phyloP scores from a whole-genome alignment of 148 eudicot genomes.

The Heliosperma pusillum region DNA sequence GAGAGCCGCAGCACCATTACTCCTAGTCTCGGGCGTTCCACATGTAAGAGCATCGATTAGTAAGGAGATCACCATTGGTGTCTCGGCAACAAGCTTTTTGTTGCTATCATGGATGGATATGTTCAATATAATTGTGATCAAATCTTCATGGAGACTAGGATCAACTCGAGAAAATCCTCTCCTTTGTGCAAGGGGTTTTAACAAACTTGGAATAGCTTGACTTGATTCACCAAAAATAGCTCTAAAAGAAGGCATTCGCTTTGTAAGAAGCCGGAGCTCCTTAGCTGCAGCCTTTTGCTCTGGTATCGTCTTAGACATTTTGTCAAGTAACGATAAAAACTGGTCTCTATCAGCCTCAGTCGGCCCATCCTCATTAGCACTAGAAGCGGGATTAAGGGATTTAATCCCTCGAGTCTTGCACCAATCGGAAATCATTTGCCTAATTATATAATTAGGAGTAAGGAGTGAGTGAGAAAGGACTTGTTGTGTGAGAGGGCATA shows the following conservation, averaged over 20 bases:
- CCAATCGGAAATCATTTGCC: constrained; percentile 79
- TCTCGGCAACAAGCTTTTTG: constrained; percentile 84
- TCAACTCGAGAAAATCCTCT: constrained; percentile 33
- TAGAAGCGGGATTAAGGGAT: constrained; percentile 37
- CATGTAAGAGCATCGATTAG: constrained; percentile 56
- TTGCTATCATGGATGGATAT: constrained; percentile 87
- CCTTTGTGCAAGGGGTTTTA: constrained; percentile 39
- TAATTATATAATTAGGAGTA: constrained; percentile 62
- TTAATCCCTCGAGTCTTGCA: constrained; percentile 50
- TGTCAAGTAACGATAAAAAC: constrained; percentile 49
- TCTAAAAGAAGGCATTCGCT: constrained; percentile 70
- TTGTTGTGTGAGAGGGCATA: constrained; percentile 85
- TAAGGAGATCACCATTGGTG: constrained; percentile 57
- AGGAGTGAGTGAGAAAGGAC: constrained; percentile 79
- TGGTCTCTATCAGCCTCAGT: constrained; percentile 59
- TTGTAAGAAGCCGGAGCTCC: constrained; percentile 68
- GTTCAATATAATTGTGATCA: constrained; percentile 78
- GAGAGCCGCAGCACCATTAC: constrained; percentile 92
- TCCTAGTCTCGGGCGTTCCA: constrained; percentile 71
- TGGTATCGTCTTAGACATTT: constrained; percentile 55
- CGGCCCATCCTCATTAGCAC: constrained; percentile 39
- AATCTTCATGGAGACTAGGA: constrained; percentile 74
- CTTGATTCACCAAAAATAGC: constrained; percentile 71
- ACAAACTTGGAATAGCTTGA: constrained; percentile 47
- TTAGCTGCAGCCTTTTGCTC: constrained; percentile 88